phyloP scores from a whole-genome alignment of 73 alveolate species.

The Paramecium sonneborni region DNA sequence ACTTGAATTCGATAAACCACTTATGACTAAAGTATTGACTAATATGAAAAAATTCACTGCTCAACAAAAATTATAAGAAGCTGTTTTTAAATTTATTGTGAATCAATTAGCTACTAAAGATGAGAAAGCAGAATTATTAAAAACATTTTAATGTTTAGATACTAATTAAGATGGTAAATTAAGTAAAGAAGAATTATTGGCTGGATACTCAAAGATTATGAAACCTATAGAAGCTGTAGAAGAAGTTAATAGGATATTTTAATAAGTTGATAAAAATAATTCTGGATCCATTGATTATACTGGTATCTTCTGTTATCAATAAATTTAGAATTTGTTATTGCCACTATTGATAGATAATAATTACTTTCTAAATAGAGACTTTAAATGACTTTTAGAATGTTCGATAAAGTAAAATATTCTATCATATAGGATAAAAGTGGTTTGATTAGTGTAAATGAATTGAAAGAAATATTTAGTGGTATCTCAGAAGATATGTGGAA shows the following conservation, averaged over 20 bases:
- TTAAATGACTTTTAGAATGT: conserved; percentile 26
- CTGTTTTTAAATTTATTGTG: conserved; percentile 15
- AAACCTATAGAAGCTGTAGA: conserved; percentile 8
- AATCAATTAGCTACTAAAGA: conserved; percentile 49
- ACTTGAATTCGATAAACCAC: conserved; percentile 6
- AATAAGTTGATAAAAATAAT: conserved; percentile 35
- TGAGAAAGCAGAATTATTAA: conserved; percentile 58
- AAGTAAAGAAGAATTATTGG: conserved; percentile 70
- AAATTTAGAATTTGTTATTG: conserved; percentile 14
- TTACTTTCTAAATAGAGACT: conserved; percentile 39
- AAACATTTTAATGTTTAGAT: conserved; percentile 74
- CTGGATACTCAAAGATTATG: conserved; percentile 54
- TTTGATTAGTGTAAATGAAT: conserved; percentile 66
- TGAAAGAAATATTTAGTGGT: conserved; percentile 59
- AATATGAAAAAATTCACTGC: conserved; percentile 40
- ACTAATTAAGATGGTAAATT: conserved; percentile 74
- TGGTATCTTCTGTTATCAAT: neutral
- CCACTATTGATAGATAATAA: conserved; percentile 55
- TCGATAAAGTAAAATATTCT: conserved; percentile 10
- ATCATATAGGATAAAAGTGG: conserved; percentile 63
- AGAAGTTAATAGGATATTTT: conserved; percentile 45
- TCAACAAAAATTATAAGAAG: conserved; percentile 41
- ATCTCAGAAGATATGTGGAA: conserved; percentile 76
- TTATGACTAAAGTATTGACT: conserved; percentile 31
- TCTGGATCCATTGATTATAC: conserved; percentile 59